Evolutionary conservation across 768 basidiomycete species (phyloP).

Genomic region (Hygrophoropsis aurantiaca): DNA sequence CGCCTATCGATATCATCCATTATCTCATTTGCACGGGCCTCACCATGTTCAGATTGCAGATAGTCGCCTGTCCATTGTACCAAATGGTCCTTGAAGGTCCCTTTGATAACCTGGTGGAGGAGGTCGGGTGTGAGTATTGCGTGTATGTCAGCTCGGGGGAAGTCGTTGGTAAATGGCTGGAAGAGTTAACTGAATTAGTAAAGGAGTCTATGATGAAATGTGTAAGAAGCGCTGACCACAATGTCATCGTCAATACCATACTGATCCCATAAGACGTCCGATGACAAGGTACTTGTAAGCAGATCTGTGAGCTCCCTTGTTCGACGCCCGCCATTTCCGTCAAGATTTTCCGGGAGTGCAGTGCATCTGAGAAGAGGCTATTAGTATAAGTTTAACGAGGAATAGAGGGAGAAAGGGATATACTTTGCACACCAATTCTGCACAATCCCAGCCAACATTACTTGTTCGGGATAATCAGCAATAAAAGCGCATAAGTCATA

Average conservation of each 20-base stretch:
- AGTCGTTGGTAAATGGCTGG: slow-evolving; percentile 34
- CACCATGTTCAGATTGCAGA: slow-evolving; percentile 14
- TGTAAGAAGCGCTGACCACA: slow-evolving; percentile 9
- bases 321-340: too few species aligned
- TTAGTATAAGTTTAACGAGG: not conserved
- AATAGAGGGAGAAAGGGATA: slow-evolving; percentile 1
- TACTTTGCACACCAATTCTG: slow-evolving; percentile 29
- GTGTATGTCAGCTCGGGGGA: slow-evolving; percentile 36
- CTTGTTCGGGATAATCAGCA: slow-evolving; percentile 22
- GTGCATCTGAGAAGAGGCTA: too few species aligned
- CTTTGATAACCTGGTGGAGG: slow-evolving; percentile 37
- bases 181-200: not conserved
- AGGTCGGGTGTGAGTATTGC: slow-evolving; percentile 30
- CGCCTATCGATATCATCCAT: slow-evolving; percentile 31
- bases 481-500: slow-evolving; percentile 32
- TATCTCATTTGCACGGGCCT: slow-evolving; percentile 15
- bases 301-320: slow-evolving; percentile 11
- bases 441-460: slow-evolving; percentile 21
- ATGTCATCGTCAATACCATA: slow-evolving; percentile 26
- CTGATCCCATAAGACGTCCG: slow-evolving; percentile 21
- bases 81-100: slow-evolving; percentile 38
- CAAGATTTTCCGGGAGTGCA: too few species aligned
- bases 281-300: slow-evolving; percentile 7
- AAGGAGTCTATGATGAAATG: not conserved
- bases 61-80: slow-evolving; percentile 32